Percentiles rank a stretch among this genome's conserved stretches.
These are phyloP conservation scores for Ganoderma multipileum DNA, from an alignment of 1,284 basidiomycete genomes.

Conservation along the genomic window DNA sequence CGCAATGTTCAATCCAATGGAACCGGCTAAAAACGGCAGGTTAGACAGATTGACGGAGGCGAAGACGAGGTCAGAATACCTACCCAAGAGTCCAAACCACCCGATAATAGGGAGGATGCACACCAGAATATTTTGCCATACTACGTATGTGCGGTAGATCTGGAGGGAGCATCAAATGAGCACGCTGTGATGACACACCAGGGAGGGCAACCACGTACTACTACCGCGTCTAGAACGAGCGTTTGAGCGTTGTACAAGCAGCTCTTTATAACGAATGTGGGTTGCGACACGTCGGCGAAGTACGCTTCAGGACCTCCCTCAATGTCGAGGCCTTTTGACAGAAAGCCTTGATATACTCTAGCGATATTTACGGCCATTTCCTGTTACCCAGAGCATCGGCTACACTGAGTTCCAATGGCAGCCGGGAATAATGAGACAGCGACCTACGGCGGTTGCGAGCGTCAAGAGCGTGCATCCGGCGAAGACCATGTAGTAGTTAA, in stretches of 20 bases:
- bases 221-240: constrained; percentile 12
- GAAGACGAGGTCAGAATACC: neutral
- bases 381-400: constrained; percentile 15
- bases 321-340: neutral
- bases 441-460: constrained; percentile 36
- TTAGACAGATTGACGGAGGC: constrained; percentile 39
- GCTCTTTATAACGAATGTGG: constrained; percentile 27
- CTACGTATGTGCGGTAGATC: constrained; percentile 31
- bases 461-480: constrained; percentile 31
- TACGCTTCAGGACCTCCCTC: constrained; percentile 24
- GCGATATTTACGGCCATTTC: constrained; percentile 35
- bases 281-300: constrained; percentile 38
- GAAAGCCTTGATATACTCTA: neutral
- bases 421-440: neutral
- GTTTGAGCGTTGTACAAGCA: constrained; percentile 31
- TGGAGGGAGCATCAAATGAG: constrained; percentile 11
- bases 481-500: constrained; percentile 31
- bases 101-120: constrained; percentile 35
- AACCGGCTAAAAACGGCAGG: constrained; percentile 32
- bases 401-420: neutral
- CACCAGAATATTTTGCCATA: constrained; percentile 37
- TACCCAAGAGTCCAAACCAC: constrained; percentile 30
- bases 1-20: constrained; percentile 26
- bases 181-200: constrained; percentile 16
- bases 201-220: neutral